phyloP scores from a whole-genome alignment of 805 yeast species.

The Blastobotrys attinorum region DNA sequence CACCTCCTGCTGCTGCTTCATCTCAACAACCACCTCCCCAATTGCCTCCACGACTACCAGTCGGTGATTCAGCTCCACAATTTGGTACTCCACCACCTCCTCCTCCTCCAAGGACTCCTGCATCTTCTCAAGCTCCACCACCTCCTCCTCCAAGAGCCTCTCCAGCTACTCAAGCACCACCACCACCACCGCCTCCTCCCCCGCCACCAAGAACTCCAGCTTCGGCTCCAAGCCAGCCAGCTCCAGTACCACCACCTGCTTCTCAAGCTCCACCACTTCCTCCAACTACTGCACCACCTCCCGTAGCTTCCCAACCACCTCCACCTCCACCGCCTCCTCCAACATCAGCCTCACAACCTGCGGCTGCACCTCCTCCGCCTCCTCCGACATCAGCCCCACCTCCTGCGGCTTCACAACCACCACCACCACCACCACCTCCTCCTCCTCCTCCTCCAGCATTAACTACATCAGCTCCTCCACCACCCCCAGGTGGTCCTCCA shows the following conservation, averaged over 20 bases:
- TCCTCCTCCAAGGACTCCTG: conserved; percentile 22
- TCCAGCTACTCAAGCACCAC: conserved; percentile 20
- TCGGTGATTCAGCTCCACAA: conserved; percentile 14
- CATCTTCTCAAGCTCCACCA: conserved; percentile 32
- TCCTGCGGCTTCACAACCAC: conserved; percentile 18
- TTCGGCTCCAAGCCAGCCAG: conserved; percentile 22
- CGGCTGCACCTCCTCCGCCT: conserved; percentile 23
- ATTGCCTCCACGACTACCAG: conserved; percentile 24
- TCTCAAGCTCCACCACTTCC: conserved; percentile 26
- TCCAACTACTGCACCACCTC: conserved; percentile 9
- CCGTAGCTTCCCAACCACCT: conserved; percentile 24
- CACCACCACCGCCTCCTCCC: conserved; percentile 20
- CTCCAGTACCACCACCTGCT: conserved; percentile 18
- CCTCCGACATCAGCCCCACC: conserved; percentile 15
- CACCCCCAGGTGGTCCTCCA: conserved; percentile 18
- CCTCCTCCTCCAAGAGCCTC: conserved; percentile 17
- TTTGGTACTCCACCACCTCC: conserved; percentile 17
- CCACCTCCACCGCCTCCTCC: conserved; percentile 22
- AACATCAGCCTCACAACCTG: conserved; percentile 19
- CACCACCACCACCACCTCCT: conserved; percentile 33
- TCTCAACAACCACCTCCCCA: conserved; percentile 26
- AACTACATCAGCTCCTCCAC: conserved; percentile 17
- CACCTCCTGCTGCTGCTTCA: too few species aligned
- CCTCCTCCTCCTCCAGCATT: conserved; percentile 29
- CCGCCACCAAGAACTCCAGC: conserved; percentile 16